Base-by-base conservation (phyloP, 2,329 filamentous ascomycete species). In the Cladorrhinum sp. region DNA sequence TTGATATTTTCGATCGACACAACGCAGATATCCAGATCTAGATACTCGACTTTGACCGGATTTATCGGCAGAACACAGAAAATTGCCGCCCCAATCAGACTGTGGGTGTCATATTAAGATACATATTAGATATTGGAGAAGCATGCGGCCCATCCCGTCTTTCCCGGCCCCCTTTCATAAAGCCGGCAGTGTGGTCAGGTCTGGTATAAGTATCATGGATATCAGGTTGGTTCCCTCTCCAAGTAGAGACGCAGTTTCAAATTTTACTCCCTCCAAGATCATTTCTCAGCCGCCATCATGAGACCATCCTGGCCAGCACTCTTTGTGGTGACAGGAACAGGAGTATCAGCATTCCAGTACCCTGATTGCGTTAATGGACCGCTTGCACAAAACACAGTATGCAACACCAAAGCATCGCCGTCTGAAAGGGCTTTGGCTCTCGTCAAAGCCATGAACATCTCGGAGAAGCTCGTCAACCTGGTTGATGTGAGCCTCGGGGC, bases 401-500 rank as follows among this genome's bases (percentile, higher is more conserved):
- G 67, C 58, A 57, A 69, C 41, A 16, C 27, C 1, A 56, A 54
- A 3, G 67, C 64, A 1, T 55, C 66, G 18, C 62, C 67, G 1
- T 18, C 63, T 2, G 62, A 60, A 8, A 60, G 66, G 8, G 67
- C 67, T 10, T 65, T 65, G 6, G 65, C 66, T 7, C 59, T 69
- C 6, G 65, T 69, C 22, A 55, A 61, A 45, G 55, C 60, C 10
- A 38, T 69, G 59, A 65, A 59, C 23, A 63, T 65, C n/a, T 58
- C 29, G 6, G 67, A 69, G 56, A 69, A 69, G 57, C 58, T 68
- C 27, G 56, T 32, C 6, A 69, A 69, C 38, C 64, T 69, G 6
- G 63, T 69, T 25, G 62, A 68, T 55, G 70, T 67, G 49, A 70
- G 67, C 25, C 69, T 78, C 0, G 82, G 82, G 0, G 81, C 82